Evolutionary conservation across 768 basidiomycete genomes (phyloP).

Genomic region (Termitomyces sp.): DNA sequence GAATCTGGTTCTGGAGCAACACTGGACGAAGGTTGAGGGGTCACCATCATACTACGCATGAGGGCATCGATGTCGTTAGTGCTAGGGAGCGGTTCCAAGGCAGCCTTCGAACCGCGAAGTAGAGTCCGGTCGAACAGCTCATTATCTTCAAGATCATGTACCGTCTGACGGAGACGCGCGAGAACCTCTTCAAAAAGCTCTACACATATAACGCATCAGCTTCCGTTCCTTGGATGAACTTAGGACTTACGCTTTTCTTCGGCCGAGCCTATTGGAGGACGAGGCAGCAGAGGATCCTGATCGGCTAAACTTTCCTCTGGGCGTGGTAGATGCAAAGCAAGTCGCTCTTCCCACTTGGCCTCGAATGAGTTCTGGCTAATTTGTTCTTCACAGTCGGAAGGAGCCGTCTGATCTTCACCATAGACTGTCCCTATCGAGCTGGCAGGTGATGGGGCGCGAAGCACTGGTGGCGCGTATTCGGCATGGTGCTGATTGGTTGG

Average conservation of each 20-base stretch:
- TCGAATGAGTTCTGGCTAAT: slow-evolving; percentile 35
- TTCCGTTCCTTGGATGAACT: neutral
- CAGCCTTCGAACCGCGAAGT: slow-evolving; percentile 40
- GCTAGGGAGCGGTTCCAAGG: slow-evolving; percentile 33
- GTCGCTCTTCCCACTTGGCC: slow-evolving; percentile 32
- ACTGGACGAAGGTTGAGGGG: slow-evolving; percentile 12
- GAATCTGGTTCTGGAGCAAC: neutral
- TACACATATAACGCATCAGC: slow-evolving; percentile 5
- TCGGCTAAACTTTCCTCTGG: slow-evolving; percentile 36
- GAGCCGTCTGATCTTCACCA: slow-evolving; percentile 38
- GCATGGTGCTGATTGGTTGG: slow-evolving; percentile 25
- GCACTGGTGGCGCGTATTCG: slow-evolving; percentile 42
- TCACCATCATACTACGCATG: slow-evolving; percentile 49
- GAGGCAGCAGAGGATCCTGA: slow-evolving; percentile 29
- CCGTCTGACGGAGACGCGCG: slow-evolving; percentile 26
- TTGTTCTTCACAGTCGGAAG: slow-evolving; percentile 36
- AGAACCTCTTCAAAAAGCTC: slow-evolving; percentile 31
- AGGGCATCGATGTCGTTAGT: slow-evolving; percentile 43
- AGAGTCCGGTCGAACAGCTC: slow-evolving; percentile 44
- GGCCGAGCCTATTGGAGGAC: slow-evolving; percentile 18
- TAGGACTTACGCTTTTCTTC: slow-evolving; percentile 31
- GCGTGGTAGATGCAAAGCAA: slow-evolving; percentile 30
- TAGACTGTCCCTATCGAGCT: slow-evolving; percentile 46
- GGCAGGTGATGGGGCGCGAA: slow-evolving; percentile 45
- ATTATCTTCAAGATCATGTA: slow-evolving; percentile 39